Evolutionary conservation across 257 asterid genomes (phyloP), one percentile per base, ranked within the genome.

Genomic region (Solanum piurae): DNA sequence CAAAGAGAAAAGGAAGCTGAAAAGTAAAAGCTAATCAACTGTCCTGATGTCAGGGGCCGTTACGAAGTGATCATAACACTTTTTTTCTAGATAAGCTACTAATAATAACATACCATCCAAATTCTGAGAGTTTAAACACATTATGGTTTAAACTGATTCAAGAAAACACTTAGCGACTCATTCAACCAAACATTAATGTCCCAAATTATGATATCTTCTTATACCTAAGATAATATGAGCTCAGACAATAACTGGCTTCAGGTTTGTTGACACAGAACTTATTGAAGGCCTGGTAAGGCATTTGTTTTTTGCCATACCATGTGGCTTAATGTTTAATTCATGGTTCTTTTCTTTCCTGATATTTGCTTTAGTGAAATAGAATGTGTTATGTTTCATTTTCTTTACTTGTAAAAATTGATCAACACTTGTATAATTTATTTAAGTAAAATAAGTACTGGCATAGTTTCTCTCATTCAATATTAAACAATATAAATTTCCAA

Each of bases 1-100:
- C 99, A 83, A 96, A 76, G 80, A 97, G 98, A 91, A 97, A 95
- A 7, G 99, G 99, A 90, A 97, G 98, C 99, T 97, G 93, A 88
- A 92, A 73, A 88, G 88, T 87, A 76, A 87, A 87, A 89, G 88
- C 89, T 87, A 89, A 91, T 84, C 36, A 90, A 91, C 93, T 92
- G 94, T 91, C 92, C 91, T 93, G 95, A 93, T 71, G 93, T 94
- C 93, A 91, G 93, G 86, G 90, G 89, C 88, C 86, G 69, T 60
- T 74, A 80, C 64, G 64, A 36, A n/a, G 73, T 44, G 83, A 88
- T 34, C 87, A 80, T 82, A 36, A 83, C 37, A 77, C 62, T 4
- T 40, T 77, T 77, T 76, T 77, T 25, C 37, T 25, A 58, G 84
- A 77, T 77, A 42, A 77, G 38, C 84, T 25, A 25, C 36, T 77